A percentile compares a stretch with the other conserved stretches of the same genome.
These are phyloP conservation scores for Stephania yunnanensis DNA, from an alignment of 164 flowering plant species.

Conservation along the genomic window DNA sequence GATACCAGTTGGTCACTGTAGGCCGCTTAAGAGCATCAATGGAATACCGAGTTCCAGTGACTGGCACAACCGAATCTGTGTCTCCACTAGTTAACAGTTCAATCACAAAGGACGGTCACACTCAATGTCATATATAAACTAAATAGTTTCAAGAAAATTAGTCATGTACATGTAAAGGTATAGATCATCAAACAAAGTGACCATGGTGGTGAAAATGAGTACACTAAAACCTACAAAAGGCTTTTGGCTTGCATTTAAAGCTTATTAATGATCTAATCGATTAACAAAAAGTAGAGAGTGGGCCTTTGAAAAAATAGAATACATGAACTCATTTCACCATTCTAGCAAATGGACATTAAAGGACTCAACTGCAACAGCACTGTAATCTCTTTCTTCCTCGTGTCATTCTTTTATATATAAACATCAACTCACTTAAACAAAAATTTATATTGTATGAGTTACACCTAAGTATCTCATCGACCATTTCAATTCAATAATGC, in stretches of 20 bases:
- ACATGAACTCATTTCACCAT: too few relatives aligned
- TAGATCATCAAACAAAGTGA: too few relatives aligned
- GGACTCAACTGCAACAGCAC: background rate
- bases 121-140: background rate
- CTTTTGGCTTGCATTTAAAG: too few relatives aligned
- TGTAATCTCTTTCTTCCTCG: too few relatives aligned
- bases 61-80: slow-evolving; percentile 89
- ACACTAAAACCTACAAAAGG: too few relatives aligned
- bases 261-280: too few relatives aligned
- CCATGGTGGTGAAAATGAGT: too few relatives aligned
- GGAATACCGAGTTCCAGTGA: slow-evolving; percentile 86
- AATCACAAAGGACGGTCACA: background rate
- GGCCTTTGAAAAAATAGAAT: background rate
- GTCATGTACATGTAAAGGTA: background rate
- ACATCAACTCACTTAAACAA: too few relatives aligned
- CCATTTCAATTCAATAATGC: too few relatives aligned
- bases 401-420: too few relatives aligned
- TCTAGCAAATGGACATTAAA: background rate
- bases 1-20: slow-evolving; percentile 67
- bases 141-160: background rate
- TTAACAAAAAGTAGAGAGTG: background rate
- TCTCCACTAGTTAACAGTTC: slow-evolving; percentile 63
- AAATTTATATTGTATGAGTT: too few relatives aligned
- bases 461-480: too few relatives aligned
- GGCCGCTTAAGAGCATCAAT: slow-evolving; percentile 80